Percentiles rank a stretch among this genome's conserved stretches.
phyloP scores from a whole-genome alignment of 345 rosid genomes.

The Rhizophora mangle region DNA sequence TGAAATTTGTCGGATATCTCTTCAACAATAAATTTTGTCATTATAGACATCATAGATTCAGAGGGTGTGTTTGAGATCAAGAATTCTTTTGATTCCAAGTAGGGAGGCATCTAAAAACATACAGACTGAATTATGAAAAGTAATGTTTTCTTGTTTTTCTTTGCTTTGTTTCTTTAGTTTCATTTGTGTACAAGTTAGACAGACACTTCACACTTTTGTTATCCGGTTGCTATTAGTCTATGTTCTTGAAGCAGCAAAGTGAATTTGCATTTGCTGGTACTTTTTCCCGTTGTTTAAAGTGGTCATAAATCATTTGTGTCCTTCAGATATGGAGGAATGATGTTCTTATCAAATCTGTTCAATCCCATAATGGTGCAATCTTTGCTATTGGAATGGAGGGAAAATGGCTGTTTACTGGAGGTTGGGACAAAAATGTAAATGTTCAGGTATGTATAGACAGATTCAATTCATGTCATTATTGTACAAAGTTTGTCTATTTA shows the following conservation, averaged over 20 bases:
- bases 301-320: constrained; percentile 4
- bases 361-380: constrained; percentile 60
- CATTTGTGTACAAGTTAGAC: neutral
- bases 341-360: constrained; percentile 41
- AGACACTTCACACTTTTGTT: no score
- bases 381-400: constrained; percentile 54
- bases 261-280: neutral
- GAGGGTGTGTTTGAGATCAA: neutral
- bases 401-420: constrained; percentile 69
- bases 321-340: constrained; percentile 80
- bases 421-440: constrained; percentile 76
- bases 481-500: neutral
- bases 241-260: neutral
- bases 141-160: neutral
- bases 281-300: neutral
- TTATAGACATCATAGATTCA: neutral
- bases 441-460: constrained; percentile 47
- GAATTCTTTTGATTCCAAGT: neutral
- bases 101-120: neutral
- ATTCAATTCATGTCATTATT: neutral
- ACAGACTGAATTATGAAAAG: neutral
- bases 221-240: no score
- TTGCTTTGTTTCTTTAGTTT: neutral
- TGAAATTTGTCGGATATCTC: no score
- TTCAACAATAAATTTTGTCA: neutral